Evolutionary conservation across 2,329 filamentous ascomycete genomes (phyloP).

Genomic region (Ceratocystis variospora): DNA sequence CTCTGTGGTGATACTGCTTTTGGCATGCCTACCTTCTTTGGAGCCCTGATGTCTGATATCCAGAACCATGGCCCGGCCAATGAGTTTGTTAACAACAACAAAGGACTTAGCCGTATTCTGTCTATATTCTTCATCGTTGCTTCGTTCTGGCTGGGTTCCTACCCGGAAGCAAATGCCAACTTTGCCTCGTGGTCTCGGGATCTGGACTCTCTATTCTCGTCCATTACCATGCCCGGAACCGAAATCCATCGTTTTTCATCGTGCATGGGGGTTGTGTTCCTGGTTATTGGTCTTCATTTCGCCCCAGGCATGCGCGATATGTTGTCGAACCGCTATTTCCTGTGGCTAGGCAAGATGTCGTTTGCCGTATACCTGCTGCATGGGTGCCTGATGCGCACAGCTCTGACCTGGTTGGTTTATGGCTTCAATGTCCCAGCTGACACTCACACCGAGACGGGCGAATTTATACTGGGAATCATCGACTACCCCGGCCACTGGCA

Average conservation of each 20-base stretch:
- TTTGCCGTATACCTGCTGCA: constrained; percentile 53
- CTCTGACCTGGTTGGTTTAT: constrained; percentile 48
- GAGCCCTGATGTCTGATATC: constrained; percentile 47
- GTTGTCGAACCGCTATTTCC: constrained; percentile 40
- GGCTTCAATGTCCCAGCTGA: constrained; percentile 30
- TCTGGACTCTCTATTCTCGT: constrained; percentile 31
- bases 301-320: constrained; percentile 37
- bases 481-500: constrained; percentile 28
- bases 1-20: constrained; percentile 30
- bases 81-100: constrained; percentile 33
- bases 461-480: constrained; percentile 27
- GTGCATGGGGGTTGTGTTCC: constrained; percentile 29
- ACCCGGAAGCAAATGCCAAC: constrained; percentile 41
- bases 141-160: constrained; percentile 45
- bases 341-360: constrained; percentile 50
- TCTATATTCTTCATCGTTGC: constrained; percentile 36
- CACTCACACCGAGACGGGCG: constrained; percentile 27
- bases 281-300: constrained; percentile 39
- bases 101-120: constrained; percentile 32
- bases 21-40: constrained; percentile 47
- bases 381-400: constrained; percentile 44
- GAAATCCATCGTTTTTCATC: constrained; percentile 33
- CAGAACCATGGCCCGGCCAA: constrained; percentile 38
- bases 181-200: constrained; percentile 41
- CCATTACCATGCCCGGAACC: constrained; percentile 34